Base-by-base conservation (phyloP, 257 asterid species). In the Forsythia viridissima region DNA sequence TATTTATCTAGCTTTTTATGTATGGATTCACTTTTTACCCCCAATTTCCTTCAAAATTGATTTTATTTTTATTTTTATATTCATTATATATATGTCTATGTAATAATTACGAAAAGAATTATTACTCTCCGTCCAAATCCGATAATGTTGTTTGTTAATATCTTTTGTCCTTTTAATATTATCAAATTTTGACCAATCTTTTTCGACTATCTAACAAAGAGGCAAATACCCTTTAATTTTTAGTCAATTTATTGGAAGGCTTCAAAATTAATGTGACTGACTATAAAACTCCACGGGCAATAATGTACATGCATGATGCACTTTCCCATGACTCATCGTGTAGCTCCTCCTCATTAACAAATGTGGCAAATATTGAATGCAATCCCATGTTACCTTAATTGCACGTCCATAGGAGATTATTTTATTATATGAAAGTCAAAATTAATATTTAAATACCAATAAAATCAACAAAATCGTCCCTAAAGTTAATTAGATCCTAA, bases 381-480 rank as follows among this genome's bases (percentile, higher is more conserved):
- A 78, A 74, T 71, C 79, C 81, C 84, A 82, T 77, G 80, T 80
- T 83, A 75, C 81, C 86, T 82, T 82, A 55, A 82, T 78, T 75
- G 77, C 80, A 74, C 80, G 83, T 75, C 77, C 67, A 43, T 75
- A 10, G 71, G 41, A 82, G 67, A 70, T 65, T 76, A 39, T 79
- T 79, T 61, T 46, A 37, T 75, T 79, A 38, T 61, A 20, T 61
- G 4, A 61, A 61, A 57, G 63, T 85, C 86, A 57, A 85, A 40
- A 37, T 71, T 43, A 70, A 71, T 44, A 52, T 80, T 76, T 72
- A 75, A 67, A 72, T 51, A 42, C 40, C 42, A 42, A 37, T 40
- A 77, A 39, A 39, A 65, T 68, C 69, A 72, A 76, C 82, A 38
- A 81, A 72, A 57, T 59, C 70, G 9, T 71, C 43, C 79, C 77